Evolutionary conservation across 306 rosid genomes (phyloP).

Genomic region (Cicer arietinum): DNA sequence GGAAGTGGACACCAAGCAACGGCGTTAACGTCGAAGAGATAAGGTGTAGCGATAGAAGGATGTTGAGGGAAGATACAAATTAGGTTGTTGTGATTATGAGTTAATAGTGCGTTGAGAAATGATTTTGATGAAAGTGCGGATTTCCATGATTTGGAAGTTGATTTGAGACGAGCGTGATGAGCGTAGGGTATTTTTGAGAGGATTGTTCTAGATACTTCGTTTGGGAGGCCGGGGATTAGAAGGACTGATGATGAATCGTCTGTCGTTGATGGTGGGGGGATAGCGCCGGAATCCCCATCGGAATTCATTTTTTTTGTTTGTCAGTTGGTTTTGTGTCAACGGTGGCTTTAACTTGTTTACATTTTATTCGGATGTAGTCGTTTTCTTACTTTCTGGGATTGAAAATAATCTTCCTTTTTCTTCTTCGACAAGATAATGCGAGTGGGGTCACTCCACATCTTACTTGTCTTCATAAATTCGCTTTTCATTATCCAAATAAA

Average conservation of each 20-base stretch:
- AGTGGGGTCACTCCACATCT: constrained; percentile 3
- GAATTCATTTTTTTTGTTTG: constrained; percentile 6
- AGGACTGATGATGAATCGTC: constrained; percentile 13
- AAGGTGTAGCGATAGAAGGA: constrained; percentile 68
- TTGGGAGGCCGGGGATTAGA: constrained; percentile 78
- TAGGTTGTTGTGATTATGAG: constrained; percentile 49
- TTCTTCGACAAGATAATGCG: constrained; percentile 15
- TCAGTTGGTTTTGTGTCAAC: not conserved
- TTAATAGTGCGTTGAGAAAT: constrained; percentile 54
- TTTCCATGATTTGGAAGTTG: constrained; percentile 76
- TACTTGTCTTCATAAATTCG: not conserved
- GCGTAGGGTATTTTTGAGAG: constrained; percentile 67
- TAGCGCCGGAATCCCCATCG: not conserved
- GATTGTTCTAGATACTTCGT: constrained; percentile 65
- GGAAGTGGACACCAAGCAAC: constrained; percentile 87
- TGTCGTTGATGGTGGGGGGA: not conserved
- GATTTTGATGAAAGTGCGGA: constrained; percentile 60
- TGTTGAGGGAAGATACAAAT: constrained; percentile 83
- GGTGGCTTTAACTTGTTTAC: not conserved
- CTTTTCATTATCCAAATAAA: too few relatives aligned
- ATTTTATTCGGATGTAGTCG: not conserved
- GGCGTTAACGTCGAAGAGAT: constrained; percentile 67
- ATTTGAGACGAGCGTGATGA: constrained; percentile 68
- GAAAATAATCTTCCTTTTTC: not conserved
- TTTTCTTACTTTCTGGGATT: not conserved